These are phyloP conservation scores for Trichoderma sp. DNA, from an alignment of 2,329 filamentous ascomycete species.

Conservation along the genomic window DNA sequence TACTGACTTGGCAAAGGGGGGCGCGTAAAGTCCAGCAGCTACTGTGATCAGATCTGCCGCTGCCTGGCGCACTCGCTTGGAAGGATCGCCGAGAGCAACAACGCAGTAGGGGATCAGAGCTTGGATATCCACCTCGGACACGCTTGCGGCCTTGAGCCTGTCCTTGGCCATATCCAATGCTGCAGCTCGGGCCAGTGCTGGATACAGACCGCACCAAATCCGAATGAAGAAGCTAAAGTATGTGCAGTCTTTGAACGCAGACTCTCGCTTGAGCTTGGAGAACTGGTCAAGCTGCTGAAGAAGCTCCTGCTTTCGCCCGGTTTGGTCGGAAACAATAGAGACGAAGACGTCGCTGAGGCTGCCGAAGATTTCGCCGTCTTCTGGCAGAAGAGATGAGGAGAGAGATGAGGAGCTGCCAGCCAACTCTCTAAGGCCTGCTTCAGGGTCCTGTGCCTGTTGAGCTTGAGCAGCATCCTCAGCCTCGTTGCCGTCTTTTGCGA, in stretches of 20 bases:
- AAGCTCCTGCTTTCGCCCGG: conserved; percentile 42
- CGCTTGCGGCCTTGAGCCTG: conserved; percentile 56
- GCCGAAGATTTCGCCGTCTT: conserved; percentile 57
- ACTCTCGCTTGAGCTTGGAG: conserved; percentile 57
- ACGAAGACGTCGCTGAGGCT: conserved; percentile 64
- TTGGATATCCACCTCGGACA: conserved; percentile 68
- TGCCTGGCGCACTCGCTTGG: conserved; percentile 74
- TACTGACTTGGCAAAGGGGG: conserved; percentile 45
- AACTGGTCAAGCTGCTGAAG: conserved; percentile 58
- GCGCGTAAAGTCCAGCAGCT: conserved; percentile 55
- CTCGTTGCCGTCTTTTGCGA: conserved; percentile 52
- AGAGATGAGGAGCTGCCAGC: conserved; percentile 44
- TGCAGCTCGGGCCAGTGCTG: conserved; percentile 67
- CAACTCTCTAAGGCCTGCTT: conserved; percentile 46
- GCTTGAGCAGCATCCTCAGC: conserved; percentile 35
- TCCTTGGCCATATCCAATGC: conserved; percentile 69
- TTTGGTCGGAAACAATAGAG: conserved; percentile 52
- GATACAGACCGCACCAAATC: conserved; percentile 73
- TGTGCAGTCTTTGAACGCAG: conserved; percentile 63
- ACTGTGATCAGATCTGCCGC: conserved; percentile 69
- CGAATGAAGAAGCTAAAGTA: conserved; percentile 77
- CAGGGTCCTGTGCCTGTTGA: conserved; percentile 45
- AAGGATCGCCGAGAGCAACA: conserved; percentile 73
- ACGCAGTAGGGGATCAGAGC: conserved; percentile 81
- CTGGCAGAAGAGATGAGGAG: conserved; percentile 57